These are phyloP conservation scores for Colletotrichum sp. DNA, from an alignment of 2,329 filamentous ascomycete genomes.

Conservation along the genomic window DNA sequence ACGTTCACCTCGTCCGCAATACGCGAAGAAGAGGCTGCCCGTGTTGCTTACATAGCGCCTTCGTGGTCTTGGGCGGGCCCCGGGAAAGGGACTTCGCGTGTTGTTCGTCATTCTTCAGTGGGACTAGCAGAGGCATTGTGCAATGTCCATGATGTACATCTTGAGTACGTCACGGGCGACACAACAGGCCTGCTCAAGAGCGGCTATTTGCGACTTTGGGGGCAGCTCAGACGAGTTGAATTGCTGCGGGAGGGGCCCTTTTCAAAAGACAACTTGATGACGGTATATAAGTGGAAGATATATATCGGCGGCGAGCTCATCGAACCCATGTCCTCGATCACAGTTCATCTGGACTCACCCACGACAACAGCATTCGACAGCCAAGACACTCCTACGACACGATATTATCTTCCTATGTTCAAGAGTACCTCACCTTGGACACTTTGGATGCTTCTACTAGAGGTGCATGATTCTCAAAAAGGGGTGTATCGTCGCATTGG, in stretches of 20 bases:
- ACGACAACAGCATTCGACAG: not conserved
- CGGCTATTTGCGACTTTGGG: not conserved
- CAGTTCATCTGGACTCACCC: not conserved
- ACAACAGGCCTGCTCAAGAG: not conserved
- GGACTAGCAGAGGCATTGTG: not conserved
- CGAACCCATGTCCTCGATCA: not conserved
- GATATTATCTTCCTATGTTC: not conserved
- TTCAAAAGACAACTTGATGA: not conserved
- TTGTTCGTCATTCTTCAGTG: not conserved
- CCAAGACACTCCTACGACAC: not conserved
- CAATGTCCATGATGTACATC: rapidly evolving
- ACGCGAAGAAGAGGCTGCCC: rapidly evolving
- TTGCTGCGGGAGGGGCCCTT: not conserved
- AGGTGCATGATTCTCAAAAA: not conserved
- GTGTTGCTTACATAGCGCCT: rapidly evolving
- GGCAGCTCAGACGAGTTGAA: not conserved
- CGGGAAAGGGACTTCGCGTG: not conserved
- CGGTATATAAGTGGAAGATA: not conserved
- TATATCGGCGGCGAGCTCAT: not conserved
- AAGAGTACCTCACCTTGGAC: not conserved
- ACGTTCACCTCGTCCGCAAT: not conserved
- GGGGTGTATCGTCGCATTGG: not conserved
- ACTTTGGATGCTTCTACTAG: not conserved
- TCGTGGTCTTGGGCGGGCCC: not conserved
- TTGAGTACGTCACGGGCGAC: rapidly evolving